These are phyloP conservation scores for Rhizopogon vesiculosus DNA, from an alignment of 768 basidiomycete genomes.

Conservation along the genomic window DNA sequence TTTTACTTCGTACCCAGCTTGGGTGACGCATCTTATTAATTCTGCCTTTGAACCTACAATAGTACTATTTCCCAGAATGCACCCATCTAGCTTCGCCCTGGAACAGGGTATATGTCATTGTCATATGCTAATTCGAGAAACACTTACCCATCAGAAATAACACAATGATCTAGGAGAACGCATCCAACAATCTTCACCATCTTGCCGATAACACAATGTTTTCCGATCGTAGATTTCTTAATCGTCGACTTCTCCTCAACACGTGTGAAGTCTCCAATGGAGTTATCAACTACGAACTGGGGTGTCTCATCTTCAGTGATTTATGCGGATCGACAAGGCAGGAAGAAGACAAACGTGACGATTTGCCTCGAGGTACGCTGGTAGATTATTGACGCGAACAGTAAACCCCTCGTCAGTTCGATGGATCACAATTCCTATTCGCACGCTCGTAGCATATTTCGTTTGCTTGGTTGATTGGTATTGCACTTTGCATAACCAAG, in stretches of 20 bases:
- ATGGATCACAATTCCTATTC: constrained; percentile 64
- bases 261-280: constrained; percentile 76
- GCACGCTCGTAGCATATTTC: constrained; percentile 58
- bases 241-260: constrained; percentile 77
- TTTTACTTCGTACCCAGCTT: constrained; percentile 72
- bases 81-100: constrained; percentile 75
- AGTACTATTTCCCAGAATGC: constrained; percentile 71
- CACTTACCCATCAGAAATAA: constrained; percentile 76
- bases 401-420: constrained; percentile 49
- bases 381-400: constrained; percentile 71
- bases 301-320: constrained; percentile 5
- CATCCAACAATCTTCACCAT: constrained; percentile 82
- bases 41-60: constrained; percentile 69
- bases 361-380: constrained; percentile 76
- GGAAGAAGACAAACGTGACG: constrained; percentile 50
- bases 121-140: constrained; percentile 4
- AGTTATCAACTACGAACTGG: constrained; percentile 45
- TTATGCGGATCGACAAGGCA: constrained; percentile 5
- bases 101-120: constrained; percentile 1
- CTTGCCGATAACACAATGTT: constrained; percentile 81
- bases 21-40: constrained; percentile 63
- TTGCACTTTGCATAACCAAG: constrained; percentile 87
- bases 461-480: constrained; percentile 58
- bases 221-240: constrained; percentile 75
- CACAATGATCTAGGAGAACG: constrained; percentile 84